Evolutionary conservation across 2,329 filamentous ascomycete genomes (phyloP), one percentile per base, ranked within the genome.

Genomic region (Penicillium oxalicum): DNA sequence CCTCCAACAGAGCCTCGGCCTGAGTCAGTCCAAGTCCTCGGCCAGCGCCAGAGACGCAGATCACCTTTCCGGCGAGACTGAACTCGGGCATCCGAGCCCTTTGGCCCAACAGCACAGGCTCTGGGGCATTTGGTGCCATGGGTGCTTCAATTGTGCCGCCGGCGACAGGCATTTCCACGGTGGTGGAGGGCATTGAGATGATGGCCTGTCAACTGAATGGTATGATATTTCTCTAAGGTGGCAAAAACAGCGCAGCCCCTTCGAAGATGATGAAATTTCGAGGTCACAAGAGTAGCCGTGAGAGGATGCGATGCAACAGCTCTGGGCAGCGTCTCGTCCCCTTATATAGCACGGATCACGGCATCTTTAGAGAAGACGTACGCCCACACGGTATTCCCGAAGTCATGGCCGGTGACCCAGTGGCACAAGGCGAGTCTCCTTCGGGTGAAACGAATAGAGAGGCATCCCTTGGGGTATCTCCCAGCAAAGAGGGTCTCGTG

Each of bases 1-100:
- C 86, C 67, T 91, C 86, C 9, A 88, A 73, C 11, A 91, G 70
- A 1, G 83, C 86, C 60, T 91, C 86, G 1, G 85, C 80, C 59
- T 90, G 80, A 5, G 83, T 80, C 18, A 91, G 70, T n/a, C 87
- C 87, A 8, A 91, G 75, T 0, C 87, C 87, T 51, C 82, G 77
- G 2, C 80, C 86, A 47, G 80, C 87, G 13, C 87, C 87, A 1
- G 85, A 86, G 3, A 90, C 82, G 28, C 87, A 66, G 40, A 88
- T 79, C 1, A 87, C 77, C 67, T 83, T 89, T 69, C 81, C 80
- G 54, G 79, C 77, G 54, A 94, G 77, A 61, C 78, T 84, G 74
- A 93, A 93, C 63, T 93, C 88, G 39, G 86, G 83, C 44, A 91
- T 70, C 44, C 69, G 58, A 44, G 60, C 54, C 53, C 62, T 63